Base-by-base conservation (phyloP, 1,284 basidiomycete genomes). In the Cryptococcus sp. region DNA sequence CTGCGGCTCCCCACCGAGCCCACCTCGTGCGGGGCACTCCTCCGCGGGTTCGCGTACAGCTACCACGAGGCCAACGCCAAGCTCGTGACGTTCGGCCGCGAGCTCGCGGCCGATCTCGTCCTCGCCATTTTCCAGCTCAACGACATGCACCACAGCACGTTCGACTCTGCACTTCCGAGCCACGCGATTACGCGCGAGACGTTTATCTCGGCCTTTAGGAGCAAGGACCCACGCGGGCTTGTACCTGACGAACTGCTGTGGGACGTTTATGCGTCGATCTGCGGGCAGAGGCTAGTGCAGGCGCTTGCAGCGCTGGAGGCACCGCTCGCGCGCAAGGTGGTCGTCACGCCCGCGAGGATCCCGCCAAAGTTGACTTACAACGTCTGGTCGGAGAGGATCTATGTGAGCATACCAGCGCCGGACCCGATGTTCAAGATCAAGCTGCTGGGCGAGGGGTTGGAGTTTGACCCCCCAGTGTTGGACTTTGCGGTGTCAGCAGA, bases 61-160 rank as follows among this genome's bases (percentile, higher is more conserved):
- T 98, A 93, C 89, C 88, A 89, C 63, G 86, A 88, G 57, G 87
- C 88, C n/a, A 98, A 99, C 71, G 83, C 85, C 15, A 81, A 82
- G 46, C 81, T 83, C 36, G 83, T 92, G 23, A 82, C 87, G 2
- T 92, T 87, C 67, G 87, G 89, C 76, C 85, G 84, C 68, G 86
- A 89, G 60, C 79, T 90, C 50, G 87, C 90, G 1, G 79, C 83
- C 56, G 85, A 86, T 36, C 82, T 98, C 46, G 87, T 92, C 36
- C 83, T 89, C 50, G 87, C 90, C 1, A 85, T 95, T 56, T 85
- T 94, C 61, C 88, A 92, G 68, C 69, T 75, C 40, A 74, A 77
- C 63, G 77, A 78, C 56, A 64, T 71, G 33, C 59, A 76, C 0
- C 70, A 78, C 55, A 69, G 68, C 12, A 70, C 66, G 12, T 72